Percentiles rank a stretch among this genome's conserved stretches.
These are phyloP conservation scores for Gracilaria gracilis DNA, from an alignment of 23 red algal species.

Conservation along the genomic window DNA sequence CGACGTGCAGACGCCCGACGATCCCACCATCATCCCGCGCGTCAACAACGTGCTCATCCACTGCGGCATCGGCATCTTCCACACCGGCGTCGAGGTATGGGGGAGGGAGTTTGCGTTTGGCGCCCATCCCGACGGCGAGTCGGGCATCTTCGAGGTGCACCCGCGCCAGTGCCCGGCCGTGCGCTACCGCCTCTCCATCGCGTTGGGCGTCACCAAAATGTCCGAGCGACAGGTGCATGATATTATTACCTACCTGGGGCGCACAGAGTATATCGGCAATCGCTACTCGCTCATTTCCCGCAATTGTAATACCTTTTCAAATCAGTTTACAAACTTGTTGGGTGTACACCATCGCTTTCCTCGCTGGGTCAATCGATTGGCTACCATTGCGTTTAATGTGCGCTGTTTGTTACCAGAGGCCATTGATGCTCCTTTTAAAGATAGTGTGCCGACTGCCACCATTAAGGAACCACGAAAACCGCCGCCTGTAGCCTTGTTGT, in stretches of 20 bases:
- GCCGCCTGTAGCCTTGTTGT: conserved; percentile 26
- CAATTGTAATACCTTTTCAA: conserved; percentile 80
- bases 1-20: conserved; percentile 64
- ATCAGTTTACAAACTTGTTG: conserved; percentile 25
- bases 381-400: conserved; percentile 56
- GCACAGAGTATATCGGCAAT: conserved; percentile 57
- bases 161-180: conserved; percentile 62
- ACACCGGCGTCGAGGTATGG: conserved; percentile 70
- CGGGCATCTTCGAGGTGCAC: conserved; percentile 61
- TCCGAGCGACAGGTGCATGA: conserved; percentile 42
- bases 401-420: conserved; percentile 67
- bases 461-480: conserved; percentile 59
- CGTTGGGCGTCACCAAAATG: conserved; percentile 28
- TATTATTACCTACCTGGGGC: conserved; percentile 55
- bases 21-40: conserved; percentile 61
- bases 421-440: conserved; percentile 49
- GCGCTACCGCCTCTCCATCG: conserved; percentile 44
- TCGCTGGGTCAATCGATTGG: conserved; percentile 76
- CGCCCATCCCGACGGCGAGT: conserved; percentile 28
- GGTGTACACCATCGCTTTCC: conserved; percentile 49
- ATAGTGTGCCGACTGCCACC: conserved; percentile 23
- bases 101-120: conserved; percentile 73
- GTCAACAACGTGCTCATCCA: conserved; percentile 65
- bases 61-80: conserved; percentile 75
- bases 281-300: conserved; percentile 66